Evolutionary conservation across 75 land plant genomes (phyloP), one percentile per base, ranked within the genome.

Genomic region (Cryptomeria japonica): DNA sequence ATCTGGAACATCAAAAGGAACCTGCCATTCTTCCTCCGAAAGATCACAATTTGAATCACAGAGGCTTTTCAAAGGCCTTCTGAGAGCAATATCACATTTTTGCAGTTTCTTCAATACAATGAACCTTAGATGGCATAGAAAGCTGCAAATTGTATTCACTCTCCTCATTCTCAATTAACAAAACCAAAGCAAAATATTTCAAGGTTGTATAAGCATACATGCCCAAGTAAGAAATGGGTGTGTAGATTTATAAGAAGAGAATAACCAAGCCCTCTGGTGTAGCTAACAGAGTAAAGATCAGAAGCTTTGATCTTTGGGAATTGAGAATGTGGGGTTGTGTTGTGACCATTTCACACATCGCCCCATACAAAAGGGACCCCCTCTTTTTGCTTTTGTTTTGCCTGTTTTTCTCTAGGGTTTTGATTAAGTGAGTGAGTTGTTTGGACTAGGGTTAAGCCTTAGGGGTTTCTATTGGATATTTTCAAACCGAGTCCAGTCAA

Each of bases 1-100:
- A 44, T 86, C 87, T 9, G 88, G 90, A 51, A 87, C 88, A 25
- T 37, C 80, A 31, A 31, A n/a, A 10, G 76, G 76, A 72, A 72
- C 36, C 9, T 61, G 46, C 1, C 79, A 64, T 55, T 86, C 86
- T 18, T 55, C 58, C 58, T 5, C 58, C 16, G 19, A 55, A 55
- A 61, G 25, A 19, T 61, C 7, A 61, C 68, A 61, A 22, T 61
- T 61, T 1, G 68, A 19, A 61, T 22, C 36, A 31, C 36, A 9
- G 11, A 9, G 2, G 14, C 5, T 32, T 31, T 12, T 72, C 36
- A 10, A 32, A 31, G 32, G 76, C 76, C 36, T 32, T 9, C 36
- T 72, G 2, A 72, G 36, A 72, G 36, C 5, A n/a, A n/a, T 3
- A 8, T 34, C 76, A n/a, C 9, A n/a, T 72, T 32, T 31, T 32